These are phyloP conservation scores for Entonaema liquescens DNA, from an alignment of 495 filamentous ascomycete species.

Conservation along the genomic window DNA sequence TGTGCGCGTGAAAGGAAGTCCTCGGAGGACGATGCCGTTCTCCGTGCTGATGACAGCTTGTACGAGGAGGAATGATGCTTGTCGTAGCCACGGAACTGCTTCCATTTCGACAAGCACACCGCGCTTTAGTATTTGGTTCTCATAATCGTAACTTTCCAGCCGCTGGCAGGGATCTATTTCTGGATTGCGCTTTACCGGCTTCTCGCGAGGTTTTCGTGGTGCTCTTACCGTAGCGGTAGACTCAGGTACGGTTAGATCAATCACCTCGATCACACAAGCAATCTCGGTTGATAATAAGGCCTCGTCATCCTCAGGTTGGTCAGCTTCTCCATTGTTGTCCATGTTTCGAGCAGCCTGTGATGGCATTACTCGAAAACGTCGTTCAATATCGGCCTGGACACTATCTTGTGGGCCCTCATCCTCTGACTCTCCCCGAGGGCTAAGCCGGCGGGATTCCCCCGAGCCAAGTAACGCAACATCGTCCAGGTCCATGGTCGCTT, in stretches of 20 bases:
- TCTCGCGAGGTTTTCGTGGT: conserved; percentile 5
- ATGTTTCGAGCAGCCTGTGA: background rate
- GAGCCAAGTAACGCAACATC: background rate
- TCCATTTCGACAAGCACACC: conserved; percentile 50
- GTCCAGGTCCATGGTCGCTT: background rate
- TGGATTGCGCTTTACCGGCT: conserved; percentile 21
- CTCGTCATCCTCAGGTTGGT: conserved; percentile 22
- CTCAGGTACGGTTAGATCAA: conserved; percentile 13
- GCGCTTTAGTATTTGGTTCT: conserved; percentile 35
- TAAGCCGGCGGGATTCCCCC: background rate
- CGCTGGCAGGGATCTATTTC: background rate
- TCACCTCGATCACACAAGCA: conserved; percentile 39
- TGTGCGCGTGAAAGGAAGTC: conserved; percentile 50
- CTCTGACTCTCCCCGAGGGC: background rate
- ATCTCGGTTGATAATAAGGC: conserved; percentile 14
- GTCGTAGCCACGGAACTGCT: conserved; percentile 20
- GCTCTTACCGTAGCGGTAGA: background rate
- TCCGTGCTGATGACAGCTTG: conserved; percentile 46
- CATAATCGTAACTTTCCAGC: conserved; percentile 32
- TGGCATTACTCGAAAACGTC: conserved; percentile 24
- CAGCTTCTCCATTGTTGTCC: conserved; percentile 4
- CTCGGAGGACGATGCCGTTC: conserved; percentile 49
- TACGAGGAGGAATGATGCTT: conserved; percentile 54
- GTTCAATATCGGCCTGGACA: conserved; percentile 25
- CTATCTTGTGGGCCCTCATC: conserved; percentile 20